phyloP scores from a whole-genome alignment of 148 eudicot species.

The Heliosperma pusillum region DNA sequence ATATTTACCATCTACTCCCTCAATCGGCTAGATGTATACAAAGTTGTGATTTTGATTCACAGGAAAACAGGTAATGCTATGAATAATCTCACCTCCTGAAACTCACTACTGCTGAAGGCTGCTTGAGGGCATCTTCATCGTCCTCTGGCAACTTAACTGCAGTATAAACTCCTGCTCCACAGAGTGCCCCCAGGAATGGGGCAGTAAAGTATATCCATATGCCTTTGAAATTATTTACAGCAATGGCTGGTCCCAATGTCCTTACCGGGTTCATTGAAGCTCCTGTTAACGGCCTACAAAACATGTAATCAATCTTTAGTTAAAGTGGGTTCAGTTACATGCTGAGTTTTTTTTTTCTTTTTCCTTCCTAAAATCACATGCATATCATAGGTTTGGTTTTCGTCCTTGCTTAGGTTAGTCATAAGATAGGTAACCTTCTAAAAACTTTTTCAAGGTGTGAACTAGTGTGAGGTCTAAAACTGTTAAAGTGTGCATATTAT shows the following conservation, averaged over 20 bases:
- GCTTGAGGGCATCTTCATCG: conserved; percentile 37
- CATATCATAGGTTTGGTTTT: neutral
- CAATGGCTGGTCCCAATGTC: conserved; percentile 93
- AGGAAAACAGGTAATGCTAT: conserved; percentile 1
- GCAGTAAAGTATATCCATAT: conserved; percentile 90
- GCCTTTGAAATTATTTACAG: conserved; percentile 70
- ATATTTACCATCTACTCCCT: conserved; percentile 20
- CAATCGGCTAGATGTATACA: conserved; percentile 3
- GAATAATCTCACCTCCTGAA: conserved; percentile 43
- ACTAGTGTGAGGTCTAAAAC: no score
- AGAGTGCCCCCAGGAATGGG: conserved; percentile 81
- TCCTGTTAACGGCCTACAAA: conserved; percentile 66
- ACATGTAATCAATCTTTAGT: conserved; percentile 1
- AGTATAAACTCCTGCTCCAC: conserved; percentile 83
- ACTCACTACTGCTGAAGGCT: conserved; percentile 50
- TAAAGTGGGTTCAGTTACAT: neutral
- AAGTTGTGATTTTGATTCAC: conserved; percentile 12
- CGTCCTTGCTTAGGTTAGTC: neutral
- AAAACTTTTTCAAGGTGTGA: no score
- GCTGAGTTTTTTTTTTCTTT: neutral
- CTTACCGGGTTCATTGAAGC: conserved; percentile 98
- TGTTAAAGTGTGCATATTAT: no score
- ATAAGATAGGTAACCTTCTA: neutral
- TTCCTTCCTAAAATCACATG: neutral
- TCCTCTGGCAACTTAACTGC: conserved; percentile 76